phyloP scores from a whole-genome alignment of 257 asterid genomes.

The Solanum pimpinellifolium region DNA sequence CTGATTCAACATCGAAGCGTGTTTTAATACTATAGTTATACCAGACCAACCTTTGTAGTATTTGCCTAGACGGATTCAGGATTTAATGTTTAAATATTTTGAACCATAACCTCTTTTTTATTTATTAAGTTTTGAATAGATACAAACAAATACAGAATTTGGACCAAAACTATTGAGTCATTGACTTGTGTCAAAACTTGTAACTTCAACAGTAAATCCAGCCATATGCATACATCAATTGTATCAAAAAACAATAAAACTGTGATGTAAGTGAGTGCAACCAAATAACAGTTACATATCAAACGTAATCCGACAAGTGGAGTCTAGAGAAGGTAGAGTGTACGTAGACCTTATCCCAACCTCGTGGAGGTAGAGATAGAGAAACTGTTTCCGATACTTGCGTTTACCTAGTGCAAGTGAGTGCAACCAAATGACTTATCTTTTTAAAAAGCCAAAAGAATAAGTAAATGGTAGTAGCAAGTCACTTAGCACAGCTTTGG shows the following conservation, averaged over 20 bases:
- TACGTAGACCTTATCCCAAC: neutral
- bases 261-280: neutral
- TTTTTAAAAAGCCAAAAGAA: conserved; percentile 1
- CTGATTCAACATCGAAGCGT: neutral
- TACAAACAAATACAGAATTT: neutral
- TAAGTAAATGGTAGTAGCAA: neutral
- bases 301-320: neutral
- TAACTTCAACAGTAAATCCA: neutral
- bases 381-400: neutral
- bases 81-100: neutral
- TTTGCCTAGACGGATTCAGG: neutral
- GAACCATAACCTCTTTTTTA: neutral
- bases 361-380: neutral
- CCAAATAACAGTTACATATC: neutral
- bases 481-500: neutral
- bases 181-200: neutral
- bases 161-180: neutral
- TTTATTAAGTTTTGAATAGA: neutral
- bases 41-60: neutral
- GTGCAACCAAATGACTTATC: neutral
- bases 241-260: neutral
- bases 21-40: neutral
- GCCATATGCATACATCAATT: neutral
- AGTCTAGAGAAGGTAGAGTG: neutral
- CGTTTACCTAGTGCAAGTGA: neutral